Evolutionary conservation across 2,329 filamentous ascomycete species (phyloP), one percentile per base, ranked within the genome.

Genomic region (Alternaria angustiovoidea): DNA sequence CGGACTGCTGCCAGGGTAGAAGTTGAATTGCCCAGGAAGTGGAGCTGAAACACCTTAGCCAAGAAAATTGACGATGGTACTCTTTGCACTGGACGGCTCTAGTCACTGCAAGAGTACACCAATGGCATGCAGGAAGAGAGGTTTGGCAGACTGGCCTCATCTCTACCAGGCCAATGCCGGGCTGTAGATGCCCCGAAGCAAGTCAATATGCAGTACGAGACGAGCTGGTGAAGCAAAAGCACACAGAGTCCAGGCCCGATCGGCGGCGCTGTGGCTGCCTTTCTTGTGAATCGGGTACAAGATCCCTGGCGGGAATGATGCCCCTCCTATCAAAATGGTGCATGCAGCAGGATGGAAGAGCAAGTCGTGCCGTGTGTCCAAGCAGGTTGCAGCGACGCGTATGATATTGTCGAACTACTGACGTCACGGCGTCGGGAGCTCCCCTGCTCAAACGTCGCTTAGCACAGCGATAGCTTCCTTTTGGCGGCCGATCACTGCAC

Each of bases 191-290:
- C 39, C 47, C 12, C 32, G 43, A 12, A 16, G 26, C 36, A 36
- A 26, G 53, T 14, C 30, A 28, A 18, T 24, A 24, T 26, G 41
- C 18, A 42, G 30, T 8, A 41, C 32, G 36, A 34, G 26, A 38
- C 20, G 26, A 41, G 52, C 39, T 59, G 26, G 51, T 43, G 56
- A 30, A 55, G 60, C 60, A 59, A 59, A 55, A 60, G 58, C 58
- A 59, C 58, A 41, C 47, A 57, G 52, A 62, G 51, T 69, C 69
- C 64, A 71, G 70, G 64, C 69, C 58, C 71, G 70, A 77, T 77
- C 68, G 65, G 66, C 70, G 51, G 58, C 49, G 41, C 59, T 64
- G 70, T 71, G 68, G 68, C 67, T 60, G 60, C 48, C 34, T 60
- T 44, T 58, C 65, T 67, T 61, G 63, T 61, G 51, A 62, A 72